These are phyloP conservation scores for Saturnispora zaruensis DNA, from an alignment of 805 yeast species.

Conservation along the genomic window DNA sequence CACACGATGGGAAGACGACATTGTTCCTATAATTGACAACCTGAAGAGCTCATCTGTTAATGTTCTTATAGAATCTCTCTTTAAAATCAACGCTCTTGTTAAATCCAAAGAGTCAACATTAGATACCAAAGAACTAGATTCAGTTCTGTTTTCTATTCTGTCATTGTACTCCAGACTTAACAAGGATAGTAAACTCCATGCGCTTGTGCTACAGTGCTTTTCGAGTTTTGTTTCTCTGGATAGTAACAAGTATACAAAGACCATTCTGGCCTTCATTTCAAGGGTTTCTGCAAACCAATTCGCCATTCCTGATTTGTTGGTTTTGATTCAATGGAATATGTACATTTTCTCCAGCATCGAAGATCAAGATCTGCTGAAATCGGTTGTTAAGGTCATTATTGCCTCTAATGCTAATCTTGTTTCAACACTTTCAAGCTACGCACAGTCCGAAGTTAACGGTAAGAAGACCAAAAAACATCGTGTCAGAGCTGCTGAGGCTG, in stretches of 20 bases:
- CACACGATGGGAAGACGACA: slow-evolving; percentile 12
- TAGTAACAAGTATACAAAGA: slow-evolving; percentile 24
- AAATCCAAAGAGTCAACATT: slow-evolving; percentile 15
- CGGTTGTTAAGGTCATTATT: slow-evolving; percentile 17
- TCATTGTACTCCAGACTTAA: slow-evolving; percentile 40
- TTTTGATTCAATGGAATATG: slow-evolving; percentile 51
- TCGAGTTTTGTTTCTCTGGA: slow-evolving; percentile 26
- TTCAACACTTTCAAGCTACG: slow-evolving; percentile 19
- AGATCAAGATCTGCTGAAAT: slow-evolving; percentile 18
- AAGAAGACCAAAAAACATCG: slow-evolving; percentile 32
- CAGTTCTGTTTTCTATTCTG: slow-evolving; percentile 32
- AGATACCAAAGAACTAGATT: slow-evolving; percentile 20
- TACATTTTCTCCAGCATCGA: slow-evolving; percentile 26
- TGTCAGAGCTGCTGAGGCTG: slow-evolving; percentile 31
- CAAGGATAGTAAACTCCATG: slow-evolving; percentile 42
- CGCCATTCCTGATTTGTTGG: slow-evolving; percentile 49
- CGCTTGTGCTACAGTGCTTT: slow-evolving; percentile 34
- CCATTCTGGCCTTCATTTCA: slow-evolving; percentile 33
- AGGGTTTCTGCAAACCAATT: slow-evolving; percentile 27
- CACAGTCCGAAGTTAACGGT: slow-evolving; percentile 16
- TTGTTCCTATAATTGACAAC: slow-evolving; percentile 15
- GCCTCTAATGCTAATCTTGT: slow-evolving; percentile 33
- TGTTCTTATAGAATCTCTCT: slow-evolving; percentile 30
- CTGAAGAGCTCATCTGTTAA: slow-evolving; percentile 30
- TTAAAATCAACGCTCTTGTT: slow-evolving; percentile 25